Evolutionary conservation across 78 protist genomes (phyloP).

Genomic region (Monosiga brevicollis): DNA sequence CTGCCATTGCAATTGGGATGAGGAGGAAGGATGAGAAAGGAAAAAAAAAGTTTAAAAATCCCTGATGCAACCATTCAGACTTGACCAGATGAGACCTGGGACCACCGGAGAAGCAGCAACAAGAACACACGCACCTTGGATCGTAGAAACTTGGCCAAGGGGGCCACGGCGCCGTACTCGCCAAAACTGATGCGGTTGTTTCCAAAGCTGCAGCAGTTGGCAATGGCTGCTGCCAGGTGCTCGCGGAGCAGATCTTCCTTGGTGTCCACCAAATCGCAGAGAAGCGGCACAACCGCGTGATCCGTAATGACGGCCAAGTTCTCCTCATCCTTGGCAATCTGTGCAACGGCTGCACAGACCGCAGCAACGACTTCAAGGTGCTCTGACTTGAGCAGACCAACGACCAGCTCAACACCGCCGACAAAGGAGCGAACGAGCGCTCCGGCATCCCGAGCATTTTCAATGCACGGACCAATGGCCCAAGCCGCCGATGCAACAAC

Average conservation of each 20-base stretch:
- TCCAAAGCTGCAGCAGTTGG: slow-evolving; percentile 7
- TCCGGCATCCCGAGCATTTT: not conserved
- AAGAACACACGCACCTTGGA: no score
- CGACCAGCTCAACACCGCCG: slow-evolving; percentile 31
- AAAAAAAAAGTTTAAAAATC: no score
- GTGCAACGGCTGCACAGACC: slow-evolving; percentile 19
- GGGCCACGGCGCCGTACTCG: not conserved
- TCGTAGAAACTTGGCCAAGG: slow-evolving; percentile 3
- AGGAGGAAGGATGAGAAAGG: no score
- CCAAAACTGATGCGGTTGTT: slow-evolving; percentile 19
- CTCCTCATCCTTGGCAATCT: slow-evolving; percentile 18
- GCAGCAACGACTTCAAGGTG: not conserved
- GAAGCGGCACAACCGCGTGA: slow-evolving; percentile 20
- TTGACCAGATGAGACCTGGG: no score
- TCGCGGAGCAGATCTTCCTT: not conserved
- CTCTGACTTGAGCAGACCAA: slow-evolving; percentile 4
- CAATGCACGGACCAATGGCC: slow-evolving; percentile 23
- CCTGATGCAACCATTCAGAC: no score
- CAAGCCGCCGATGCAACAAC: slow-evolving; percentile 23
- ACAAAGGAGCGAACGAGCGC: slow-evolving; percentile 14
- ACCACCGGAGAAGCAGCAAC: no score
- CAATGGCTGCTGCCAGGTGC: slow-evolving; percentile 18
- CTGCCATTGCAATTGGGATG: no score
- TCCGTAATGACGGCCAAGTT: slow-evolving; percentile 35
- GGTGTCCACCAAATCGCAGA: not conserved